A percentile compares a stretch with the other conserved stretches of the same genome.
Evolutionary conservation across 805 yeast genomes (phyloP).

Genomic region (Metschnikowia anglica): DNA sequence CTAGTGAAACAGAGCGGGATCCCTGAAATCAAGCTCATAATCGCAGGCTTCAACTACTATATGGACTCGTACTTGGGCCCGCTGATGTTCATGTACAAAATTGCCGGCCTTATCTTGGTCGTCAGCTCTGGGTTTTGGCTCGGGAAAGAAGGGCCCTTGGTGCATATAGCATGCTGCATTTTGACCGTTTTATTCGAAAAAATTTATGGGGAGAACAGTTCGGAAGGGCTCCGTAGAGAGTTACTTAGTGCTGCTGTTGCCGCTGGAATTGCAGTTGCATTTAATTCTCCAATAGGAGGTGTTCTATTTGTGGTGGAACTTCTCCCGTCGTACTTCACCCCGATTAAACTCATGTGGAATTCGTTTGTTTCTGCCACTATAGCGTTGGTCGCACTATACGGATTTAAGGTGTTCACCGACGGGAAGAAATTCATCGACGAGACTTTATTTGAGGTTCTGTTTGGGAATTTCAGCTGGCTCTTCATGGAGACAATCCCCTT

Average conservation of each 20-base stretch:
- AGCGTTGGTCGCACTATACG: conserved; percentile 58
- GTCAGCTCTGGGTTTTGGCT: conserved; percentile 79
- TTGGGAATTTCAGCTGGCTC: conserved; percentile 71
- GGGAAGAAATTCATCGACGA: conserved; percentile 45
- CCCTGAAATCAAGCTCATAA: conserved; percentile 65
- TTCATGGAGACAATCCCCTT: conserved; percentile 71
- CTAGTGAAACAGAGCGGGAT: conserved; percentile 57
- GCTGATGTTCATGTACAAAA: conserved; percentile 53
- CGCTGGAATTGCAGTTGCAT: conserved; percentile 82
- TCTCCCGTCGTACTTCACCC: conserved; percentile 60
- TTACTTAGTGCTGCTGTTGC: conserved; percentile 73
- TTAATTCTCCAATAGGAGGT: conserved; percentile 87
- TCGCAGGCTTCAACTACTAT: conserved; percentile 60
- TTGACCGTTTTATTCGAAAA: conserved; percentile 30
- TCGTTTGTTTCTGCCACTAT: conserved; percentile 78
- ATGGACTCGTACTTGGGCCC: conserved; percentile 49
- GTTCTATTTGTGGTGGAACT: conserved; percentile 75
- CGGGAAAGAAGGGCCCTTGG: conserved; percentile 86
- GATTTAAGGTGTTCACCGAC: conserved; percentile 40
- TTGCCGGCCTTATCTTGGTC: conserved; percentile 57
- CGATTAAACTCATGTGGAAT: conserved; percentile 74
- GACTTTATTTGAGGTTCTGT: conserved; percentile 59
- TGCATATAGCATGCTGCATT: conserved; percentile 70
- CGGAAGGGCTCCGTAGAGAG: conserved; percentile 66
- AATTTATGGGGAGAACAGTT: conserved; percentile 30